Evolutionary conservation across 176 grass and related monocot species (phyloP).

Genomic region (Ampelocalamus luodianensis): DNA sequence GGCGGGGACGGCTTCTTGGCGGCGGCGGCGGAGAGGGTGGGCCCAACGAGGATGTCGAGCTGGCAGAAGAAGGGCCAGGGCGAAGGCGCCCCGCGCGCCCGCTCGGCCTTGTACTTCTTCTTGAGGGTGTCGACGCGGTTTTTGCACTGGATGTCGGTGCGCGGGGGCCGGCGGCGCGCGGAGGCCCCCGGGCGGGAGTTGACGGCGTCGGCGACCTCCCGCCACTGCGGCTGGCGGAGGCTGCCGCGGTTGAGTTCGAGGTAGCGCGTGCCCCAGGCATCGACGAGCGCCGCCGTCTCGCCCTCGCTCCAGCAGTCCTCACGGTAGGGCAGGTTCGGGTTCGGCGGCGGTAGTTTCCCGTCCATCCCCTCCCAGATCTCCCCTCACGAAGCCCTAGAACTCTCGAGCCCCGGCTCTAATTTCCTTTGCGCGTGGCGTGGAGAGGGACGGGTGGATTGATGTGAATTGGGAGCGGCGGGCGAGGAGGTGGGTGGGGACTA

Average conservation of each 20-base stretch:
- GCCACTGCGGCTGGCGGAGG: conserved; percentile 98
- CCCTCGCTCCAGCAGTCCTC: conserved; percentile 99
- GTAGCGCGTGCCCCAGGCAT: conserved; percentile 92
- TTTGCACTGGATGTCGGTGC: conserved; percentile 99
- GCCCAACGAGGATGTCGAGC: conserved; percentile 81
- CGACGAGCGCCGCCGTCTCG: conserved; percentile 87
- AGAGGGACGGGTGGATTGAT: conserved; percentile 17
- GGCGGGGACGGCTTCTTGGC: conserved; percentile 50
- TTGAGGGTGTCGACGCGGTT: conserved; percentile 97
- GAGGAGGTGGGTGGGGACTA: conserved; percentile 50
- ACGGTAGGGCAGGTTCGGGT: conserved; percentile 85
- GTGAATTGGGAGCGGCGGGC: conserved; percentile 35
- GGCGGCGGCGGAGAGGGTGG: conserved; percentile 35
- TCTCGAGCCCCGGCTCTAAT: neutral
- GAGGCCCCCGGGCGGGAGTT: conserved; percentile 75
- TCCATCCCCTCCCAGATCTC: conserved; percentile 55
- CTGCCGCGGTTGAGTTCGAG: conserved; percentile 89
- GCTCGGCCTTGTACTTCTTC: conserved; percentile 99
- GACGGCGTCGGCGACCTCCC: conserved; percentile 90
- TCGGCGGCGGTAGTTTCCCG: conserved; percentile 73
- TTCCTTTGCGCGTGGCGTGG: conserved; percentile 22
- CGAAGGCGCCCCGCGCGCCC: conserved; percentile 48
- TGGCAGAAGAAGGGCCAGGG: conserved; percentile 77
- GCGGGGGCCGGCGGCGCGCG: conserved; percentile 70
- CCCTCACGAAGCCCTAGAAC: conserved; percentile 17